These are phyloP conservation scores for Agarophyton chilense DNA, from an alignment of 23 red algal species.

Conservation along the genomic window DNA sequence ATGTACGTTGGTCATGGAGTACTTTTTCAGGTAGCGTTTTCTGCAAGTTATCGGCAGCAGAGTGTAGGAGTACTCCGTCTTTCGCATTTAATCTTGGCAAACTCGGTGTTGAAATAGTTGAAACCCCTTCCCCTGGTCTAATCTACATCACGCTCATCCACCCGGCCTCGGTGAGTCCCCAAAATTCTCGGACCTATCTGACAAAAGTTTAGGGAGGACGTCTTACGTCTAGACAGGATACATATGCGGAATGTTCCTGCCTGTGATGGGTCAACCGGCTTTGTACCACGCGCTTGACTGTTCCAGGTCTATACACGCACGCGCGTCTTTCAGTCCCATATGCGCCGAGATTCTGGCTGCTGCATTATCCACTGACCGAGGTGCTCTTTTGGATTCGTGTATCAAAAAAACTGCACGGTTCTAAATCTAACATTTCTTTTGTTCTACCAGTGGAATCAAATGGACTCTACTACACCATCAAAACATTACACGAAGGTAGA, in stretches of 20 bases:
- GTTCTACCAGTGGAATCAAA: too few species aligned
- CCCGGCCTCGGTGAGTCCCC: not conserved
- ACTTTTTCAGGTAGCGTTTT: too few species aligned
- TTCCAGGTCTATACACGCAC: not conserved
- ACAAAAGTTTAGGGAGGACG: slow-evolving; percentile 13
- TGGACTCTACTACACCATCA: too few species aligned
- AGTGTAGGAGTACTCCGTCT: too few species aligned
- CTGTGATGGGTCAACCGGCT: not conserved
- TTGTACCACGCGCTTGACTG: not conserved
- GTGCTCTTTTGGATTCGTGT: too few species aligned
- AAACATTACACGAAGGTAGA: too few species aligned
- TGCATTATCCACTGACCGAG: not conserved
- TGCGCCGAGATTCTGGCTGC: slow-evolving; percentile 13
- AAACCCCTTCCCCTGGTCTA: not conserved
- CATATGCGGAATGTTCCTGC: slow-evolving; percentile 14
- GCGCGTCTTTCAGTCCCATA: not conserved
- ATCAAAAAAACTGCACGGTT: too few species aligned
- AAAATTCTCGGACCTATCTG: not conserved
- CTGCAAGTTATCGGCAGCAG: too few species aligned
- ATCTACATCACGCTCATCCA: slow-evolving; percentile 6
- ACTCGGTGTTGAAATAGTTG: too few species aligned
- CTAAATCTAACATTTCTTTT: too few species aligned
- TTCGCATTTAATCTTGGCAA: too few species aligned
- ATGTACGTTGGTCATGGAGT: too few species aligned
- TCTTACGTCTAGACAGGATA: slow-evolving; percentile 31